phyloP scores from a whole-genome alignment of 371 early-diverging fungal species.

The Choanephora cucurbitarum region DNA sequence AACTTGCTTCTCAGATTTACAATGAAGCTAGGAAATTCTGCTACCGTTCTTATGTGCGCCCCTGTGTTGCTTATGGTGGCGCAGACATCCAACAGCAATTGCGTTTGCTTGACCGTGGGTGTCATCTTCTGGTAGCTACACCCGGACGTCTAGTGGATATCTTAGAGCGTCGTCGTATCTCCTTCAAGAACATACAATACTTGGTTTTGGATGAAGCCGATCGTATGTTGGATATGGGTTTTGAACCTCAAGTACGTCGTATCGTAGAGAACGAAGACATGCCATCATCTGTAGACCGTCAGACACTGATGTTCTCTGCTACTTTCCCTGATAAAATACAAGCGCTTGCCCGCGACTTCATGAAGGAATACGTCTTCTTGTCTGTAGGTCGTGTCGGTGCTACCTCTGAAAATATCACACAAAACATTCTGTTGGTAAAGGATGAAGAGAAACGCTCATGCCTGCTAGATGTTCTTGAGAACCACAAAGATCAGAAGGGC shows the following conservation, averaged over 20 bases:
- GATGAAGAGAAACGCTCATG: constrained; percentile 80
- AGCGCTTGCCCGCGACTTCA: constrained; percentile 91
- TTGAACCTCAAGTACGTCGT: constrained; percentile 97
- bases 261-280: constrained; percentile 96
- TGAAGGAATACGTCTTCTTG: constrained; percentile 91
- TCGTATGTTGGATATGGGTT: constrained; percentile 99
- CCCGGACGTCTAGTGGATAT: constrained; percentile 98
- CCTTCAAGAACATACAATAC: constrained; percentile 78
- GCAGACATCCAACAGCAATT: constrained; percentile 93
- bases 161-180: constrained; percentile 88
- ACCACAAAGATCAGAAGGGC: constrained; percentile 52
- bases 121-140: constrained; percentile 97
- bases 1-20: constrained; percentile 45
- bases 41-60: constrained; percentile 87
- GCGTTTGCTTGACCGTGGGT: constrained; percentile 86
- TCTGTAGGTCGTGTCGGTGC: constrained; percentile 96
- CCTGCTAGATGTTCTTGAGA: constrained; percentile 77
- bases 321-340: constrained; percentile 98
- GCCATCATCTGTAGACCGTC: constrained; percentile 82
- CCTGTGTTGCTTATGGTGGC: constrained; percentile 98
- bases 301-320: constrained; percentile 97
- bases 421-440: constrained; percentile 72
- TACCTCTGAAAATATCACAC: constrained; percentile 96
- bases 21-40: constrained; percentile 80
- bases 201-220: constrained; percentile 99